A percentile compares a stretch with the other conserved stretches of the same genome.
Evolutionary conservation across 208 protist genomes (phyloP).

Genomic region (Crithidia fasciculata): DNA sequence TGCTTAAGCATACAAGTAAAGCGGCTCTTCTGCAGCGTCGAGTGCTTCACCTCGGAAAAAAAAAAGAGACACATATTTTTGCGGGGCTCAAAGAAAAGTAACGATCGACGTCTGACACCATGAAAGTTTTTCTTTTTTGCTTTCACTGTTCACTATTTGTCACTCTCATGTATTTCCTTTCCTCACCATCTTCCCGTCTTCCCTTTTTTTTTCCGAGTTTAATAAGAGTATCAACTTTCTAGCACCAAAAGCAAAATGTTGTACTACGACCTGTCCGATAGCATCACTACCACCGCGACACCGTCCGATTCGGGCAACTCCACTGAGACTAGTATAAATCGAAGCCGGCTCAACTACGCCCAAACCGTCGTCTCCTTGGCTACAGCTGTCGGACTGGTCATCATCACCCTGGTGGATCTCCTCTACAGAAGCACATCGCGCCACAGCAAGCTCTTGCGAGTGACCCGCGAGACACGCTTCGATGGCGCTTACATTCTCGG

Average conservation of each 20-base stretch:
- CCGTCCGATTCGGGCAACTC: not conserved
- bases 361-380: slow-evolving; percentile 80
- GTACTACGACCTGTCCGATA: not conserved
- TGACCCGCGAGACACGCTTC: slow-evolving; percentile 77
- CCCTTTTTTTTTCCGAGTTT: not conserved
- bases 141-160: not conserved
- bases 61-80: too few relatives aligned
- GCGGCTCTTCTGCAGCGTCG: too few relatives aligned
- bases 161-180: too few relatives aligned
- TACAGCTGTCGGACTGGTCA: slow-evolving; percentile 64
- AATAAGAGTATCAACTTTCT: not conserved
- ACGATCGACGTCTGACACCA: too few relatives aligned
- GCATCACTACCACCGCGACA: not conserved
- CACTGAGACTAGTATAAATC: slow-evolving; percentile 14
- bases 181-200: not conserved
- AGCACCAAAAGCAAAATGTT: not conserved
- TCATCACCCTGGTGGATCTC: slow-evolving; percentile 64
- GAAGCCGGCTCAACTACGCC: slow-evolving; percentile 60
- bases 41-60: too few relatives aligned
- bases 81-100: too few relatives aligned
- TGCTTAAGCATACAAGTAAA: too few relatives aligned
- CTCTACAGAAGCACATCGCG: slow-evolving; percentile 62
- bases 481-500: slow-evolving; percentile 75
- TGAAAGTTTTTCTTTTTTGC: not conserved
- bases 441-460: slow-evolving; percentile 53